A percentile compares a stretch with the other conserved stretches of the same genome.
These are phyloP conservation scores for Candida neerlandica DNA, from an alignment of 1,139 yeast species.

Conservation along the genomic window DNA sequence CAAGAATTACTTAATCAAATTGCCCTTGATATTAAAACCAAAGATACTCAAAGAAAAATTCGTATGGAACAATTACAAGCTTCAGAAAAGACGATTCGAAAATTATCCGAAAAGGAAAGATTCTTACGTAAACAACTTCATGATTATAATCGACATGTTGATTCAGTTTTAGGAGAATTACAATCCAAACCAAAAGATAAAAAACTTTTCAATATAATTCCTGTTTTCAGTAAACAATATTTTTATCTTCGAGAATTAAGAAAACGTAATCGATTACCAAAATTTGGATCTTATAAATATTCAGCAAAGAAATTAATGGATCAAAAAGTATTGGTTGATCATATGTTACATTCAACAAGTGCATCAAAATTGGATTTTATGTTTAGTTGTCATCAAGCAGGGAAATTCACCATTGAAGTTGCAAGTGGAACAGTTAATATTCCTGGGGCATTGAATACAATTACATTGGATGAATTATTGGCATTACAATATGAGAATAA, in stretches of 20 bases:
- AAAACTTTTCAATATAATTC: conserved; percentile 52
- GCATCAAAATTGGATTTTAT: conserved; percentile 73
- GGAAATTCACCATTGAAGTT: conserved; percentile 71
- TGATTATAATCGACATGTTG: conserved; percentile 73
- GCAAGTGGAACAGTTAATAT: conserved; percentile 46
- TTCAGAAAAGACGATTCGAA: conserved; percentile 60
- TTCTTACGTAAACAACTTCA: conserved; percentile 62
- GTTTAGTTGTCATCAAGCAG: conserved; percentile 75
- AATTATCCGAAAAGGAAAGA: conserved; percentile 61
- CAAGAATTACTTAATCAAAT: conserved; percentile 82
- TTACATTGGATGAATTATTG: conserved; percentile 70
- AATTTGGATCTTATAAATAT: conserved; percentile 83
- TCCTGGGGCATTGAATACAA: conserved; percentile 54
- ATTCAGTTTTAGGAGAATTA: conserved; percentile 60
- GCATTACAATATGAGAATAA: conserved; percentile 66
- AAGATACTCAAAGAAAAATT: conserved; percentile 66
- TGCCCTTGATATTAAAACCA: conserved; percentile 81
- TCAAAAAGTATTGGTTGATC: conserved; percentile 63
- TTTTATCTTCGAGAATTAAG: conserved; percentile 75
- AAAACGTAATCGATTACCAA: conserved; percentile 67
- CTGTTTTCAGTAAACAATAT: conserved; percentile 78
- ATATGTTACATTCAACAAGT: conserved; percentile 48
- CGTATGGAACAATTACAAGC: conserved; percentile 64
- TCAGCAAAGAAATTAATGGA: conserved; percentile 76
- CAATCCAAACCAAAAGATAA: conserved; percentile 59